Evolutionary conservation across 805 yeast genomes (phyloP), one percentile per base, ranked within the genome.

Genomic region (Sugiyamaella lignohabitans): DNA sequence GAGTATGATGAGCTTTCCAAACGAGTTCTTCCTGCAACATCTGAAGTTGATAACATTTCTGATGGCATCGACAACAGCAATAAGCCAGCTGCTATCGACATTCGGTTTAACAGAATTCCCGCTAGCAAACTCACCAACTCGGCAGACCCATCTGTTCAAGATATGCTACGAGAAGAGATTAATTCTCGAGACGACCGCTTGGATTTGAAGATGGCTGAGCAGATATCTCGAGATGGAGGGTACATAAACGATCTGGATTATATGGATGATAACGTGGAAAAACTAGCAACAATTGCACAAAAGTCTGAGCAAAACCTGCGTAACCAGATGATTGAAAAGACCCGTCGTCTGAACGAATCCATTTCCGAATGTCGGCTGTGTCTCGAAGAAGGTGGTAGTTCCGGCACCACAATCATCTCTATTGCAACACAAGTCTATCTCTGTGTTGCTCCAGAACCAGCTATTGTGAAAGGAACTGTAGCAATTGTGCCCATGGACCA

Each of bases 401-500:
- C 58, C 4, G 40, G 46, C 4, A 56, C 57, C 2, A 45, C 70
- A 6, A 54, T 72, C 16, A 55, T 69, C 2, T 58, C 71, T 5
- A 55, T 67, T 38, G 72, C 69, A 1, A 63, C 68, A 1, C 47
- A 64, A 4, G 68, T 66, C 2, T 72, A 66, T 43, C 36, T 75
- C 3, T 60, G 72, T 1, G 41, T 66, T 3, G 66, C 71, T 2
- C 73, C 75, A 3, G 59, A 58, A 50, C 78, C 77, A 4, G 69
- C 65, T 21, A 53, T 73, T 8, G 61, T 63, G 6, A 54, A 57
- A 27, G 59, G 56, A 40, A 59, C 67, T 3, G 59, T 66, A 1
- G 64, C 66, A 53, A 73, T 75, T 23, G 69, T 68, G 0, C 78
- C 79, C 1, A 54, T 66, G 8, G 59, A 59, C 1, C 80, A 75